Conservation (phyloP, 352 stramenopile genomes). For the Peronosclerospora sorghi region DNA sequence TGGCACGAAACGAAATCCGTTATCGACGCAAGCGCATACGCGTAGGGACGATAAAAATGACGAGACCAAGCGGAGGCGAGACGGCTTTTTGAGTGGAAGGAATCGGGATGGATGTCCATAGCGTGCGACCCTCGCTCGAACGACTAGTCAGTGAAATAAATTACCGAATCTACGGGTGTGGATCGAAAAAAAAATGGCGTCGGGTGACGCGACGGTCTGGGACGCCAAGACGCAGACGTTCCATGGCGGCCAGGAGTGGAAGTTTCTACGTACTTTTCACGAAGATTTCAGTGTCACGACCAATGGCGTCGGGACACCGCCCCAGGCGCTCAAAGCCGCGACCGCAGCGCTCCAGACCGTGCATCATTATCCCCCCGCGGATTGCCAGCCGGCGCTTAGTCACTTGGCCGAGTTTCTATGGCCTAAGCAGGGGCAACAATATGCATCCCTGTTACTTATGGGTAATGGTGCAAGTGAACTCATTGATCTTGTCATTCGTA, state of each 20-base stretch:
- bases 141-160: too few relatives aligned
- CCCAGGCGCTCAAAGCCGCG: conserved; percentile 52
- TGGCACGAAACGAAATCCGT: too few relatives aligned
- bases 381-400: conserved; percentile 85
- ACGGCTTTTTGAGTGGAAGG: too few relatives aligned
- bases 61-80: too few relatives aligned
- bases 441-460: conserved; percentile 66
- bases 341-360: conserved; percentile 65
- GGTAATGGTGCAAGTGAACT: conserved; percentile 79
- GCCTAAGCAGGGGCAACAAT: conserved; percentile 36
- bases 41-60: too few relatives aligned
- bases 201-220: conserved; percentile 35
- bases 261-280: conserved; percentile 81
- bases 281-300: conserved; percentile 88
- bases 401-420: conserved; percentile 84
- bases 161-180: too few relatives aligned
- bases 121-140: too few relatives aligned
- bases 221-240: conserved; percentile 83
- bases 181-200: conserved; percentile 2
- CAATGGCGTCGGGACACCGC: conserved; percentile 77
- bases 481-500: conserved; percentile 84
- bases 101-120: too few relatives aligned
- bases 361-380: conserved; percentile 83
- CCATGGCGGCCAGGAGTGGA: conserved; percentile 87
- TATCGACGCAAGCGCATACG: too few relatives aligned